phyloP scores from a whole-genome alignment of 495 filamentous ascomycete genomes.

The Xylaria curta region DNA sequence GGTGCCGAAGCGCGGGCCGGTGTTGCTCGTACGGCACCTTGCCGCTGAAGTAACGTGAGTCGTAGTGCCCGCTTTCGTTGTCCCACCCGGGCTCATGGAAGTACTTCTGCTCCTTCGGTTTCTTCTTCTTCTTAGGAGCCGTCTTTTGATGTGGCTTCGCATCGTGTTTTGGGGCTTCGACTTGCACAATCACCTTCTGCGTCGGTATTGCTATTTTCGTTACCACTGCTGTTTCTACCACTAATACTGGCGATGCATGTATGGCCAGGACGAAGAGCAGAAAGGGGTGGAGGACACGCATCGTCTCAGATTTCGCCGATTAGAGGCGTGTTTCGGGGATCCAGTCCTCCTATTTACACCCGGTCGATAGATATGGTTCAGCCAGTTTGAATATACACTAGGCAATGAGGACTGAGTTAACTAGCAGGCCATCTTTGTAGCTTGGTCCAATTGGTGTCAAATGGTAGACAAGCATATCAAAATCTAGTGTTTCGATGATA shows the following conservation, averaged over 20 bases:
- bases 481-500: background rate
- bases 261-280: conserved; percentile 1
- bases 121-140: background rate
- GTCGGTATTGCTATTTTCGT: background rate
- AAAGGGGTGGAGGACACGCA: conserved; percentile 9
- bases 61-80: conserved; percentile 71
- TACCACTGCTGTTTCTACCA: background rate
- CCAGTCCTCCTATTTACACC: background rate
- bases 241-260: conserved; percentile 4
- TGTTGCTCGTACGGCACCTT: conserved; percentile 68
- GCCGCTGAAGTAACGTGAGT: conserved; percentile 69
- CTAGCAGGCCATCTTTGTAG: background rate
- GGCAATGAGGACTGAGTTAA: background rate
- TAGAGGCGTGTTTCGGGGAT: background rate
- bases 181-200: background rate
- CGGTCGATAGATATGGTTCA: background rate
- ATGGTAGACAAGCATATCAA: background rate
- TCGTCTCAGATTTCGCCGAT: background rate
- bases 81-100: conserved; percentile 64
- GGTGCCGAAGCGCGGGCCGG: conserved; percentile 65
- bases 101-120: conserved; percentile 37
- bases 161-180: background rate
- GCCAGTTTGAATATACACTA: background rate
- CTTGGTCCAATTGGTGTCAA: background rate
- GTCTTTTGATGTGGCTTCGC: background rate